phyloP scores from a whole-genome alignment of 176 grass and related monocot genomes.

The Oryza glumipatula region DNA sequence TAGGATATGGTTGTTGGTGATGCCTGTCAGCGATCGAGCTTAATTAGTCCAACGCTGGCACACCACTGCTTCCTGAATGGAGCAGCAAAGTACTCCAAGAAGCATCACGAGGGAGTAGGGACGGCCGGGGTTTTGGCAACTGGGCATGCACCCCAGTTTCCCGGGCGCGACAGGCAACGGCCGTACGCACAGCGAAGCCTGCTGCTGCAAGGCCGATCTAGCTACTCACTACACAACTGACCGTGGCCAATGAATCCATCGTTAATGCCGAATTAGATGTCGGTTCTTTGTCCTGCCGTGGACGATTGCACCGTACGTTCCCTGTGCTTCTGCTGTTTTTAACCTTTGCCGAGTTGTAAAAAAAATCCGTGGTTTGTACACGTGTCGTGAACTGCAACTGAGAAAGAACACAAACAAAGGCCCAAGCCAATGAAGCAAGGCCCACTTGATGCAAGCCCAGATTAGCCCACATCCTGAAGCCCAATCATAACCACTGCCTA shows the following conservation, averaged over 20 bases:
- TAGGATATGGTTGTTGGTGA: neutral
- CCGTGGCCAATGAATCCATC: neutral
- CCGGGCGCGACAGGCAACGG: neutral
- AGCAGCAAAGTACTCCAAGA: slow-evolving; percentile 22
- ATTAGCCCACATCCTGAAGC: neutral
- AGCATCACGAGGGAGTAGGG: slow-evolving; percentile 13
- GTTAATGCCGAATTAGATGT: neutral
- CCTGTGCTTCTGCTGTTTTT: neutral
- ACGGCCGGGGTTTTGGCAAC: neutral
- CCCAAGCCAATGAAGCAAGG: neutral
- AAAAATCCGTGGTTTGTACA: neutral
- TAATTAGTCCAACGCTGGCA: neutral
- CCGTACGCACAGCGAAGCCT: slow-evolving; percentile 23
- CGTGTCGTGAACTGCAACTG: neutral
- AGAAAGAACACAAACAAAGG: neutral
- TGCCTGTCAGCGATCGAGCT: neutral
- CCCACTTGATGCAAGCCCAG: neutral
- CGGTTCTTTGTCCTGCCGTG: neutral
- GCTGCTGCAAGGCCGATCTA: neutral
- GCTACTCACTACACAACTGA: neutral
- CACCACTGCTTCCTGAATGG: neutral
- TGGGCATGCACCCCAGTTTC: neutral
- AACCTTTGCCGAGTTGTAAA: neutral
- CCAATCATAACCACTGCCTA: neutral
- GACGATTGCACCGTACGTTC: neutral